A percentile compares a stretch with the other conserved stretches of the same genome.
These are phyloP conservation scores for Colletotrichum lentis DNA, from an alignment of 2,329 filamentous ascomycete species.

Conservation along the genomic window DNA sequence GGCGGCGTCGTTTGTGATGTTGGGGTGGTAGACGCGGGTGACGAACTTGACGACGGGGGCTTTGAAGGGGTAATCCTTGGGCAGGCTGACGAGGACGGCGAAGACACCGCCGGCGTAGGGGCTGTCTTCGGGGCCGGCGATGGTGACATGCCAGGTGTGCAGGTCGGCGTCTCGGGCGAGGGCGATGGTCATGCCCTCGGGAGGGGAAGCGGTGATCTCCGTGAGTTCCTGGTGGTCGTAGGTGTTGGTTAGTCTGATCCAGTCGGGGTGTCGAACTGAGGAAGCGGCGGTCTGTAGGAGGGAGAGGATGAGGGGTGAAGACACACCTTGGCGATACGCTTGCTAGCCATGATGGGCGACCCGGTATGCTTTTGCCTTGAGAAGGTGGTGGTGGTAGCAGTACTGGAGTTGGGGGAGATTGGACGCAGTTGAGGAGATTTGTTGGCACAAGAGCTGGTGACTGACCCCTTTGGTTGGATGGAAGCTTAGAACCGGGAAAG, in stretches of 20 bases:
- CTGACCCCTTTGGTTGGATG: slow-evolving; percentile 25
- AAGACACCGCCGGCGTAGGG: slow-evolving; percentile 74
- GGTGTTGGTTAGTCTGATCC: slow-evolving; percentile 37
- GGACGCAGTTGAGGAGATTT: slow-evolving; percentile 1
- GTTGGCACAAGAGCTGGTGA: slow-evolving; percentile 13
- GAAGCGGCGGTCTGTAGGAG: not conserved
- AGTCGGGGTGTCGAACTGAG: not conserved
- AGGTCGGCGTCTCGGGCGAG: slow-evolving; percentile 59
- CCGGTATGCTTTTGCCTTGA: not conserved
- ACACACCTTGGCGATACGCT: slow-evolving; percentile 56
- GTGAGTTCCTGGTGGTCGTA: slow-evolving; percentile 57
- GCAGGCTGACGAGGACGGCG: slow-evolving; percentile 75
- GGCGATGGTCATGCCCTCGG: slow-evolving; percentile 56
- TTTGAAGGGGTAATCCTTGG: slow-evolving; percentile 89
- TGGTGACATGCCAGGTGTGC: slow-evolving; percentile 61
- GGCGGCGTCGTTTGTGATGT: slow-evolving; percentile 85
- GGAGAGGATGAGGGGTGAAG: not conserved
- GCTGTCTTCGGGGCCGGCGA: slow-evolving; percentile 55
- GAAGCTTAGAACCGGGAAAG: slow-evolving; percentile 13
- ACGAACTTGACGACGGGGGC: slow-evolving; percentile 80
- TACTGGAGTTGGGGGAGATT: slow-evolving; percentile 2
- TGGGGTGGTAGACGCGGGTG: slow-evolving; percentile 95
- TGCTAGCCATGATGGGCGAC: slow-evolving; percentile 50
- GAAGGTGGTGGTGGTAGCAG: not conserved
- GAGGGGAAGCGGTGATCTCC: slow-evolving; percentile 59